Evolutionary conservation across 2,329 filamentous ascomycete genomes (phyloP).

Genomic region (Emergomyces orientalis): DNA sequence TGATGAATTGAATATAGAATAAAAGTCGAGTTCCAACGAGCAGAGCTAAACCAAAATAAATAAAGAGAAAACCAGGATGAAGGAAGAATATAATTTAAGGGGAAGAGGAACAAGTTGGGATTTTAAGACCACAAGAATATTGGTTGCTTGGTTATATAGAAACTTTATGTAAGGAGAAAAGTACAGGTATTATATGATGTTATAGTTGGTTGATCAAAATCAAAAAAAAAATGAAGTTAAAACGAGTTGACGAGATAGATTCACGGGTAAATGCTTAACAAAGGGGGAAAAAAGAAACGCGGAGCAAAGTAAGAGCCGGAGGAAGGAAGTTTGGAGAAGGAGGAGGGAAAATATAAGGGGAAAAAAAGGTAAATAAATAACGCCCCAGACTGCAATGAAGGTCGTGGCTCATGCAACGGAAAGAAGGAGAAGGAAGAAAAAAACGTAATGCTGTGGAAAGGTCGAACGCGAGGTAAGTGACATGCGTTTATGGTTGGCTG

Average conservation of each 20-base stretch:
- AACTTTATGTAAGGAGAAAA: conserved; percentile 17
- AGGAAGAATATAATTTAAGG: conserved; percentile 6
- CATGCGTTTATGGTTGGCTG: not conserved
- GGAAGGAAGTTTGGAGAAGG: not conserved
- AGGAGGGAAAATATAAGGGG: not conserved
- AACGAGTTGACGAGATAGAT: not conserved
- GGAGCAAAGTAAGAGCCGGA: not conserved
- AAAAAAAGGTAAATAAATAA: not conserved
- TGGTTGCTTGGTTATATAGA: conserved; percentile 29
- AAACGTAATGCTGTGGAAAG: not conserved
- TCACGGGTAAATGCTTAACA: not conserved
- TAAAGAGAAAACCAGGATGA: not conserved
- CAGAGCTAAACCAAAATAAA: not conserved
- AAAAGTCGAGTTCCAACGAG: not conserved
- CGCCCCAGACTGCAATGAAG: conserved; percentile 6
- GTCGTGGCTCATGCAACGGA: conserved; percentile 5
- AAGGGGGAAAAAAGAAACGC: not conserved
- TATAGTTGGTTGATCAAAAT: conserved; percentile 19
- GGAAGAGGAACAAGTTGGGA: conserved; percentile 5
- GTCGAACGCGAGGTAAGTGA: not conserved
- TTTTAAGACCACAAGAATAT: conserved; percentile 35
- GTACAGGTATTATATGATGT: conserved; percentile 10
- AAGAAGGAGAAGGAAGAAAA: conserved; percentile 3
- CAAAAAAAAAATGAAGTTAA: conserved; percentile 4
- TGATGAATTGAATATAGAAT: not conserved